Evolutionary conservation across 2,329 filamentous ascomycete genomes (phyloP), one percentile per base, ranked within the genome.

Genomic region (Neofusicoccum laricinum): DNA sequence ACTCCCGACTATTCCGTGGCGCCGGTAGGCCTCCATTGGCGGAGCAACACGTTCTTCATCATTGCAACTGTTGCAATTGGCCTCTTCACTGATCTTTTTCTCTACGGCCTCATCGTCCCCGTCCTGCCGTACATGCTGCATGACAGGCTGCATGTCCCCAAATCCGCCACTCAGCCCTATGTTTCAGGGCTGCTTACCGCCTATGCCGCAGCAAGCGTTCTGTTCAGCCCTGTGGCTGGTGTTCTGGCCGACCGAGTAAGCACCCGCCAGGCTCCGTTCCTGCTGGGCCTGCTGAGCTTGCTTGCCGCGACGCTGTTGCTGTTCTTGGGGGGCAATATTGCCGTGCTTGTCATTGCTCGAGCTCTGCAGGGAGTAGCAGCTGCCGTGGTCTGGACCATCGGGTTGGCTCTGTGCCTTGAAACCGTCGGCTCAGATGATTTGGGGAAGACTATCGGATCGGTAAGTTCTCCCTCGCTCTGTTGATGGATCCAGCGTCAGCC

Each of bases 391-490:
- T 87, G 85, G 81, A 86, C 84, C 0, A 82, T 86, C 10, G 84
- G 86, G 0, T 73, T 88, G 10, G 84, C 86, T 1, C 77, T 89
- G 64, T 79, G 86, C 48, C 75, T 86, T 6, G 86, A 88, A 70
- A 86, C 86, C 0, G 85, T 88, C 6, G 79, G 82, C 0, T 78
- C 76, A 2, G 77, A 84, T 55, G 84, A 86, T 50, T 70, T 89
- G 40, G 87, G 86, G 3, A 87, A 86, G 71, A 84, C 84, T 0
- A 84, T 89, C 69, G 87, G 87, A 14, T 82, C 83, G 45, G 80
- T 84, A 67, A 71, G 76, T 64, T 34, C 3, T 12, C 12, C 36
- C 11, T 4, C 38, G 6, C 4, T 3, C 1, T 10, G 40, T n/a
- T n/a, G 19, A 32, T 45, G 5, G 15, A 45, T 12, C 5, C 1